phyloP scores from a whole-genome alignment of 805 yeast species.

The Limtongia smithiae region DNA sequence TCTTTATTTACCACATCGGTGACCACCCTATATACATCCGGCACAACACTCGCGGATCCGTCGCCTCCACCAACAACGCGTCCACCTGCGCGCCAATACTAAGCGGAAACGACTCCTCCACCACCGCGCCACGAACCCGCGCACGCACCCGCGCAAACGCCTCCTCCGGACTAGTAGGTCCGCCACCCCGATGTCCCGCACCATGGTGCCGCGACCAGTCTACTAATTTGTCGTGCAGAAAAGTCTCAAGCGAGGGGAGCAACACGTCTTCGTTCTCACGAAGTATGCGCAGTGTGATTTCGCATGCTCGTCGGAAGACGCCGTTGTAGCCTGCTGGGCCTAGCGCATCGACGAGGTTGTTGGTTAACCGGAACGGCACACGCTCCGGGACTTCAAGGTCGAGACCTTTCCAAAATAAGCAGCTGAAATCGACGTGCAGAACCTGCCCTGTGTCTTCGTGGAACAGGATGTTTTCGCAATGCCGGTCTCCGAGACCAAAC shows the following conservation, averaged over 20 bases:
- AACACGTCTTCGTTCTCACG: slow-evolving; percentile 76
- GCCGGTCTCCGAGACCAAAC: slow-evolving; percentile 93
- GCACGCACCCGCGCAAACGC: slow-evolving; percentile 19
- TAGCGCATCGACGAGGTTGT: slow-evolving; percentile 81
- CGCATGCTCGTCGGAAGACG: slow-evolving; percentile 77
- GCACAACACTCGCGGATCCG: slow-evolving; percentile 63
- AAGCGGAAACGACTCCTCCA: slow-evolving; percentile 60
- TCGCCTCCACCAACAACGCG: slow-evolving; percentile 76
- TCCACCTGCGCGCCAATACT: slow-evolving; percentile 93
- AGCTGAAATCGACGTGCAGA: slow-evolving; percentile 94
- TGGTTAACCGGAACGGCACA: slow-evolving; percentile 90
- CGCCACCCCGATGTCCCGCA: neutral
- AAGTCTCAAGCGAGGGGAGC: slow-evolving; percentile 88
- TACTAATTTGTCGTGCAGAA: slow-evolving; percentile 85
- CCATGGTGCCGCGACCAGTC: slow-evolving; percentile 55
- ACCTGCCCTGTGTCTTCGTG: slow-evolving; percentile 71
- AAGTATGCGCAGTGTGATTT: slow-evolving; percentile 69
- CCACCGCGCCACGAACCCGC: slow-evolving; percentile 14
- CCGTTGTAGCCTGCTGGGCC: slow-evolving; percentile 92
- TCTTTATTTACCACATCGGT: slow-evolving; percentile 45
- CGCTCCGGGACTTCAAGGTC: slow-evolving; percentile 82
- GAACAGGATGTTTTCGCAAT: slow-evolving; percentile 83
- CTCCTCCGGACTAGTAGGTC: slow-evolving; percentile 22
- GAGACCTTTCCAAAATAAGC: slow-evolving; percentile 77
- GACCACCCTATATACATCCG: slow-evolving; percentile 96